Base-by-base conservation (phyloP, 1,139 yeast genomes). In the Suhomyces taliae region DNA sequence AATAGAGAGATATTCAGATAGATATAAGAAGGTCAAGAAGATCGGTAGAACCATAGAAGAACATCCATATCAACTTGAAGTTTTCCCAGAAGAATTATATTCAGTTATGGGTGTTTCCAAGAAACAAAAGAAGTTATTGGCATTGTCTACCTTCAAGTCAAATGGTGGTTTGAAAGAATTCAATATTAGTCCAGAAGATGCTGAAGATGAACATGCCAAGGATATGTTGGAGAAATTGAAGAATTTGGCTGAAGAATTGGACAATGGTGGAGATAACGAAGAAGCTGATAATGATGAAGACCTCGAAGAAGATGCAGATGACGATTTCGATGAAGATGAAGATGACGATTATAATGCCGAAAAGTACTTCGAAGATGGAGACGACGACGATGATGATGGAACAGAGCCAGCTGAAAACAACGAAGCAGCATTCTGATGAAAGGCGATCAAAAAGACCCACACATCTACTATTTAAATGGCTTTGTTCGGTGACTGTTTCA, bases 1-100 rank as follows among this genome's bases (percentile, higher is more conserved):
- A 0, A 78, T 88, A 37, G 81, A 83, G 57, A 74, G 96, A 57
- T 87, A 86, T 60, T 80, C 90, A 4, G 96, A 88, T 62, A 76
- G 74, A 59, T 88, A 85, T 62, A 75, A 86, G 55, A 86, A 86
- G 60, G 84, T 82, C 53, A 79, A 88, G 48, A 85, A 81, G 58
- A 78, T 85, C n/a, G 93, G 93, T 1, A 77, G 86, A 47, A 83
- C 95, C 4, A 80, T 87, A 14, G 87, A 85, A 54, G 95, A 88
- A 49, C 95, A 89, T 67, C 96, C 97, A 1, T 90, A 85, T 62
- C 78, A 79, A 51, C 57, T 79, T 27, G 82, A 80, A 47, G 76
- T 87, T 52, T 89, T 91, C 65, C 98, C 98, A 1, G 76, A 73
- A 27, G 98, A 93, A 63, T 71, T 93, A 48, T 85, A 87, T 56